These are phyloP conservation scores for Nicotiana sylvestris DNA, from an alignment of 257 asterid genomes.

Conservation along the genomic window DNA sequence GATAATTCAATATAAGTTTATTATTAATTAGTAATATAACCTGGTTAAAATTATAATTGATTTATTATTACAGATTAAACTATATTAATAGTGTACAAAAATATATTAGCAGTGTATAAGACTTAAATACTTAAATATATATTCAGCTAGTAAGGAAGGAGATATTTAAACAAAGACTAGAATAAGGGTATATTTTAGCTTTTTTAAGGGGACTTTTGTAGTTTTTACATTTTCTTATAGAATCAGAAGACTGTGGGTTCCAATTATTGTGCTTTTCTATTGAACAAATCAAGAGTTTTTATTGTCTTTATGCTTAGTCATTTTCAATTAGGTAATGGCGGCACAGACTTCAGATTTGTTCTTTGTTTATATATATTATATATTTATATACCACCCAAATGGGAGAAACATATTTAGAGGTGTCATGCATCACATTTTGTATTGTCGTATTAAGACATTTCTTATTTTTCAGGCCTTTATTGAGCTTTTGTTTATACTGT, in stretches of 20 bases:
- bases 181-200: conserved; percentile 25
- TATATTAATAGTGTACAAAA: too few relatives aligned
- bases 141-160: background rate
- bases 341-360: background rate
- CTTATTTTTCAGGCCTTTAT: background rate
- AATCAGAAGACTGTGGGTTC: conserved; percentile 19
- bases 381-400: conserved; percentile 2
- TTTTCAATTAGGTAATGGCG: conserved; percentile 9
- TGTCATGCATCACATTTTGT: background rate
- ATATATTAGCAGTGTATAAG: too few relatives aligned
- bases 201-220: conserved; percentile 12
- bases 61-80: too few relatives aligned
- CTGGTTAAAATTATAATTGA: background rate
- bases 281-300: conserved; percentile 15
- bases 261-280: conserved; percentile 40
- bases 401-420: conserved; percentile 2
- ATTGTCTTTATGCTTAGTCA: conserved; percentile 8
- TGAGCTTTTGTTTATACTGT: background rate
- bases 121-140: background rate
- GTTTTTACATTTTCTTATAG: conserved; percentile 25
- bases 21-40: background rate
- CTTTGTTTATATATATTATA: background rate
- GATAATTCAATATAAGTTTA: background rate
- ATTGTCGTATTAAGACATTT: background rate
- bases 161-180: conserved; percentile 18